phyloP scores from a whole-genome alignment of 2,329 filamentous ascomycete species.

The Cladosporium halotolerans region DNA sequence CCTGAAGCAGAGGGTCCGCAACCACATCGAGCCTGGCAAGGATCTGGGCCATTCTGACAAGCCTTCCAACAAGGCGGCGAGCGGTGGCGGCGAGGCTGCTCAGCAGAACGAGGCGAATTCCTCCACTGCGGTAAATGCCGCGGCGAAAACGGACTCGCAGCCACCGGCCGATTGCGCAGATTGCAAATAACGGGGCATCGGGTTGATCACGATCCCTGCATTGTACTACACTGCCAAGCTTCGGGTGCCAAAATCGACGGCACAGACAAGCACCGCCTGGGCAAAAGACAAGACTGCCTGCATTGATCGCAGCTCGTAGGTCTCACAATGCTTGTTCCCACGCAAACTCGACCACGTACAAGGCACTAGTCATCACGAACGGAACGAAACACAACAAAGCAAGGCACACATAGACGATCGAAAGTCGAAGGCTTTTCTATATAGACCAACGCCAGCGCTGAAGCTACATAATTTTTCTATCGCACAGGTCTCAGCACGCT shows the following conservation, averaged over 20 bases:
- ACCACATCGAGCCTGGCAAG: constrained; percentile 70
- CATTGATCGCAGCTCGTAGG: no score
- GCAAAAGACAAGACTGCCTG: no score
- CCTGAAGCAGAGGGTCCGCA: constrained; percentile 75
- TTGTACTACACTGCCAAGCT: background rate
- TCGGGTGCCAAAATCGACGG: background rate
- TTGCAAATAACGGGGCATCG: background rate
- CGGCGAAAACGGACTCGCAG: background rate
- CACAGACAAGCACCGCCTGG: no score
- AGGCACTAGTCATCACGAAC: background rate
- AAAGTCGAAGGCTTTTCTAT: background rate
- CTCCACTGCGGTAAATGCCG: background rate
- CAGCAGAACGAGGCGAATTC: background rate
- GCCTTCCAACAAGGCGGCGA: constrained; percentile 19
- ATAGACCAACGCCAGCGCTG: background rate
- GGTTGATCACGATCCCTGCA: background rate
- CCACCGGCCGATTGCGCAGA: background rate
- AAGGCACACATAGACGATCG: background rate
- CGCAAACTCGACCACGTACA: no score
- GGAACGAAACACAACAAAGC: background rate
- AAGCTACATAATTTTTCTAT: background rate
- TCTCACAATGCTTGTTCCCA: no score
- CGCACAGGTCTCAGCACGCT: background rate
- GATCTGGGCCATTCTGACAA: constrained; percentile 67
- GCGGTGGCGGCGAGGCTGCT: background rate